Conservation (phyloP, 73 alveolate genomes). For the Vitrella brassicaformis region DNA sequence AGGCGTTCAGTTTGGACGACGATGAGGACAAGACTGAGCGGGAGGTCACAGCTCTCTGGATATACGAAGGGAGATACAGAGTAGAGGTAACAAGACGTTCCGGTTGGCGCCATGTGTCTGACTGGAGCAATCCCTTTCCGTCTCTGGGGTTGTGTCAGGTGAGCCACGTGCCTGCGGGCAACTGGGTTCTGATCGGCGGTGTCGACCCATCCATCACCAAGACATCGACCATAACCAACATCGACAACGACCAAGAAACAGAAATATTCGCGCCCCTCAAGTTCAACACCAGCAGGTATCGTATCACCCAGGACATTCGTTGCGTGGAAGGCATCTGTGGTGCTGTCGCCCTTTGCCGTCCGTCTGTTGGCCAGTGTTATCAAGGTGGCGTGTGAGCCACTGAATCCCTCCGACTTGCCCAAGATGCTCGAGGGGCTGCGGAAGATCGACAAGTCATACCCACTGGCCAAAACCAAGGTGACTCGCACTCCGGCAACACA, state of each 20-base stretch:
- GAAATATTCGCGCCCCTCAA: slow-evolving; percentile 2
- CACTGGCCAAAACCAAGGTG: slow-evolving; percentile 50
- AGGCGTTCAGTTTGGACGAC: slow-evolving; percentile 80
- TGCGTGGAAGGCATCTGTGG: not conserved
- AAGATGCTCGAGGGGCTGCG: slow-evolving; percentile 96
- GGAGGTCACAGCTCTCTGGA: slow-evolving; percentile 52
- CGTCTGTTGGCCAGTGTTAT: slow-evolving; percentile 18
- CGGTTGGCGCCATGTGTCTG: too few relatives aligned
- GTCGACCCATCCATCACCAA: slow-evolving; percentile 68
- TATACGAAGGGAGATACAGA: slow-evolving; percentile 68
- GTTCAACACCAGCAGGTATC: not conserved
- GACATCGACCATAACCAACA: slow-evolving; percentile 68
- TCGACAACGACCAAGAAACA: slow-evolving; percentile 45
- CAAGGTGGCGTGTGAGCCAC: slow-evolving; percentile 95
- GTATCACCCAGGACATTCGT: not conserved
- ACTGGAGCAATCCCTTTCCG: too few relatives aligned
- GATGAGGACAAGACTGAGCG: slow-evolving; percentile 78
- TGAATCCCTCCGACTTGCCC: slow-evolving; percentile 98
- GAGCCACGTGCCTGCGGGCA: slow-evolving; percentile 53
- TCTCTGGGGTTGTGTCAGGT: too few relatives aligned
- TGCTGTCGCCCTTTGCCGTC: not conserved
- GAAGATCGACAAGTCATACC: slow-evolving; percentile 55
- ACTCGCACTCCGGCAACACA: not conserved
- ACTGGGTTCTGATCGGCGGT: slow-evolving; percentile 80
- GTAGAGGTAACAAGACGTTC: slow-evolving; percentile 68